These are phyloP conservation scores for Immersiella caudata DNA, from an alignment of 495 filamentous ascomycete species.

Conservation along the genomic window DNA sequence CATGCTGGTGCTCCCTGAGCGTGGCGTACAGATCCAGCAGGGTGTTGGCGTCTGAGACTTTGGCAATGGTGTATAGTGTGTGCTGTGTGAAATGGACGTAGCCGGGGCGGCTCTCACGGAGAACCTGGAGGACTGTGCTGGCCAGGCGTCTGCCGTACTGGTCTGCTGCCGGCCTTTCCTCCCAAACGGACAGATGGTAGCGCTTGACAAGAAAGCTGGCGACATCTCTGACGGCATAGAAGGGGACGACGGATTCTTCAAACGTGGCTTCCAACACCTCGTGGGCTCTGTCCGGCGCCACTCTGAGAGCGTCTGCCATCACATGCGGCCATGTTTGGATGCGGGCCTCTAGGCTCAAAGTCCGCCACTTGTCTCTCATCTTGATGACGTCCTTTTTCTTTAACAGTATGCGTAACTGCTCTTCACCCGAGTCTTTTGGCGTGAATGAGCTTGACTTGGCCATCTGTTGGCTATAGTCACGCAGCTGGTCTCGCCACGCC, in stretches of 20 bases:
- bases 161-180: background rate
- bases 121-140: constrained; percentile 18
- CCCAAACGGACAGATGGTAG: background rate
- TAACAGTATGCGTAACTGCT: no score
- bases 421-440: no score
- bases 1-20: constrained; percentile 36
- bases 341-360: constrained; percentile 33
- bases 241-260: constrained; percentile 44
- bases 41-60: constrained; percentile 20
- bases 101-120: constrained; percentile 20
- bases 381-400: background rate
- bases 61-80: constrained; percentile 32
- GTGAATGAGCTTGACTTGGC: no score
- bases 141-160: background rate
- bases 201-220: constrained; percentile 47
- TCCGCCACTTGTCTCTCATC: constrained; percentile 52
- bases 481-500: no score
- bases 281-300: constrained; percentile 45
- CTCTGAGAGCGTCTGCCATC: constrained; percentile 56
- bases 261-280: constrained; percentile 56
- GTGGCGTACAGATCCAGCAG: constrained; percentile 36
- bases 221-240: constrained; percentile 56
- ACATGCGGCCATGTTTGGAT: constrained; percentile 52
- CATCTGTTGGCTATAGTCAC: no score
- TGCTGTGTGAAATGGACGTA: constrained; percentile 35